Evolutionary conservation across 768 basidiomycete genomes (phyloP).

Genomic region (Tylopilus felleus): DNA sequence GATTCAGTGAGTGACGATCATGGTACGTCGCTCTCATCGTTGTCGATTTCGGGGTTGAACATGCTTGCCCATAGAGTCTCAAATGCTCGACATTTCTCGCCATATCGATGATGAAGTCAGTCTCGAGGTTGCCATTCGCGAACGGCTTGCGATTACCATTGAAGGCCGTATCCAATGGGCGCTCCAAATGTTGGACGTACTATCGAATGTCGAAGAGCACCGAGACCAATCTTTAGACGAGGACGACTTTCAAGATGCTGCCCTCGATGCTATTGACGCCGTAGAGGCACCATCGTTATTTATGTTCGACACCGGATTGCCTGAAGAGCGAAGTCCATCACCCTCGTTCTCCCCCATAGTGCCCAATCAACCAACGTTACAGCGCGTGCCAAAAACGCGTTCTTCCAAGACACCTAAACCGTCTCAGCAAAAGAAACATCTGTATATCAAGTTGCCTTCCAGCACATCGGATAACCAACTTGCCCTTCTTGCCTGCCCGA

Average conservation of each 20-base stretch:
- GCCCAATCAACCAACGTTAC: slow-evolving; percentile 11
- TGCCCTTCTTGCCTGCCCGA: slow-evolving; percentile 39
- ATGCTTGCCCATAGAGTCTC: slow-evolving; percentile 10
- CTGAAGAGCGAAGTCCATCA: slow-evolving; percentile 23
- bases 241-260: slow-evolving; percentile 38
- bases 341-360: slow-evolving; percentile 20
- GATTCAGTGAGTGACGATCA: slow-evolving; percentile 9
- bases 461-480: slow-evolving; percentile 28
- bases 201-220: slow-evolving; percentile 21
- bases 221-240: slow-evolving; percentile 19
- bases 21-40: slow-evolving; percentile 14
- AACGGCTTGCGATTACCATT: slow-evolving; percentile 39
- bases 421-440: slow-evolving; percentile 33
- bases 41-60: not conserved
- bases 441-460: slow-evolving; percentile 39
- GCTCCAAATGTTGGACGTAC: slow-evolving; percentile 36
- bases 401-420: slow-evolving; percentile 27
- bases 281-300: slow-evolving; percentile 38
- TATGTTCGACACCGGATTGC: slow-evolving; percentile 29
- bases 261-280: slow-evolving; percentile 41
- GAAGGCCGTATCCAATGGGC: slow-evolving; percentile 48
- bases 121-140: slow-evolving; percentile 42
- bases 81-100: slow-evolving; percentile 11
- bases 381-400: slow-evolving; percentile 25
- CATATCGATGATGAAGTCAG: slow-evolving; percentile 38